phyloP scores from a whole-genome alignment of 2,329 filamentous ascomycete genomes.

The Aureobasidium sp. region DNA sequence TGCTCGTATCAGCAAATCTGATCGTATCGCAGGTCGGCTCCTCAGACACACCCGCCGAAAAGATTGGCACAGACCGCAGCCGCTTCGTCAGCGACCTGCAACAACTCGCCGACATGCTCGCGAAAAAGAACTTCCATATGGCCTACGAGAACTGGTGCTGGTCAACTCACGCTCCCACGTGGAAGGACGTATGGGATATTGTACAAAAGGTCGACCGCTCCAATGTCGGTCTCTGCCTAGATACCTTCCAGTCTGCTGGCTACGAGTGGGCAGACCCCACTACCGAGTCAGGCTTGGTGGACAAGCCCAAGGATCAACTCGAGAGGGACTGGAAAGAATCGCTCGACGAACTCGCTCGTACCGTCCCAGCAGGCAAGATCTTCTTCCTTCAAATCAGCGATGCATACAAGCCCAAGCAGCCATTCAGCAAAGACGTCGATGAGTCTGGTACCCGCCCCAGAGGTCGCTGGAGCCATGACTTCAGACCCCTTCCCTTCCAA shows the following conservation, averaged over 20 bases:
- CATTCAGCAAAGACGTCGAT: constrained; percentile 44
- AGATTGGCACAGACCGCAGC: constrained; percentile 43
- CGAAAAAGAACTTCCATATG: constrained; percentile 49
- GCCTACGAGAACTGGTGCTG: constrained; percentile 82
- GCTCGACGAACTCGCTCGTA: constrained; percentile 47
- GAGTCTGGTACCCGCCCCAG: constrained; percentile 50
- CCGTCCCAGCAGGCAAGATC: constrained; percentile 60
- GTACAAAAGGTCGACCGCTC: constrained; percentile 52
- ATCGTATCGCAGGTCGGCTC: constrained; percentile 43
- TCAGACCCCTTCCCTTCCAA: constrained; percentile 59
- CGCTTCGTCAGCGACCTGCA: constrained; percentile 54
- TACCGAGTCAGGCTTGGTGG: constrained; percentile 51
- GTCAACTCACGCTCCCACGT: constrained; percentile 60
- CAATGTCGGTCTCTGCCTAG: constrained; percentile 67
- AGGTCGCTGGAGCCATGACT: constrained; percentile 63
- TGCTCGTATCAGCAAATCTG: background rate
- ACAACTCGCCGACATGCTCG: constrained; percentile 55
- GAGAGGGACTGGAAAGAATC: constrained; percentile 41
- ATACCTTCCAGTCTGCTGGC: constrained; percentile 68
- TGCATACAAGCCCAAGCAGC: constrained; percentile 55
- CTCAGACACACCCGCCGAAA: constrained; percentile 50
- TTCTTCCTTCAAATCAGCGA: constrained; percentile 69
- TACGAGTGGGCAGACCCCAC: constrained; percentile 67
- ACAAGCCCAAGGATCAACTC: constrained; percentile 25
- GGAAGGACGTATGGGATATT: constrained; percentile 63